Evolutionary conservation across 176 grass and related monocot genomes (phyloP).

Genomic region (Juncus effusus): DNA sequence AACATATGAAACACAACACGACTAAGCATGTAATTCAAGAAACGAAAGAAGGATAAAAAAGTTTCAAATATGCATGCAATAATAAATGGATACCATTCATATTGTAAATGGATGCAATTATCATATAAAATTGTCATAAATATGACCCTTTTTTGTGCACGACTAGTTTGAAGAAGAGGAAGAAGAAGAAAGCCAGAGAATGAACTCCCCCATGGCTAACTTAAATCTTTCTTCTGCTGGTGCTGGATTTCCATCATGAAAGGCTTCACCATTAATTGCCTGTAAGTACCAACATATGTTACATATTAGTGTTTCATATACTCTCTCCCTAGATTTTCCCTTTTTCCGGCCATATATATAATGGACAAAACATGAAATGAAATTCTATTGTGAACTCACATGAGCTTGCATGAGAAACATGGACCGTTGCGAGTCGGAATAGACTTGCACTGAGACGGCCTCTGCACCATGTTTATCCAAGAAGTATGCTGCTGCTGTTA

Average conservation of each 20-base stretch:
- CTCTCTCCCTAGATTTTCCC: no score
- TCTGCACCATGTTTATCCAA: slow-evolving; percentile 62
- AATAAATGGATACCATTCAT: no score
- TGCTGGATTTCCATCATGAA: slow-evolving; percentile 4
- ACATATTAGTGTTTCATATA: no score
- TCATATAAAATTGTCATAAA: no score
- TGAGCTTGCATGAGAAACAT: slow-evolving; percentile 48
- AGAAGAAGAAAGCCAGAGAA: slow-evolving; percentile 44
- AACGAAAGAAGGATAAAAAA: no score
- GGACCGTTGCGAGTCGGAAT: slow-evolving; percentile 11
- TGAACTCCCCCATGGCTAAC: slow-evolving; percentile 52
- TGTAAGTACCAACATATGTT: slow-evolving; percentile 5
- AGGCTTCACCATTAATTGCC: slow-evolving; percentile 16
- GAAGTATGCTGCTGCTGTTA: slow-evolving; percentile 34
- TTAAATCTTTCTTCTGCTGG: slow-evolving; percentile 41
- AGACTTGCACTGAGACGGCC: slow-evolving; percentile 34
- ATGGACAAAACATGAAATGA: no score
- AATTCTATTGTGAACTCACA: slow-evolving; percentile 39
- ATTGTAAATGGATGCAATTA: no score
- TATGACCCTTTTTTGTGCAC: no score
- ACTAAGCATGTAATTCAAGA: no score
- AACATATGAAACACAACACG: no score
- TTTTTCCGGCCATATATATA: no score
- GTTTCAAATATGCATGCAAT: no score
- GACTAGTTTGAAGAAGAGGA: not conserved